Evolutionary conservation across 2,329 filamentous ascomycete genomes (phyloP).

Genomic region (Venturia oleaginea): DNA sequence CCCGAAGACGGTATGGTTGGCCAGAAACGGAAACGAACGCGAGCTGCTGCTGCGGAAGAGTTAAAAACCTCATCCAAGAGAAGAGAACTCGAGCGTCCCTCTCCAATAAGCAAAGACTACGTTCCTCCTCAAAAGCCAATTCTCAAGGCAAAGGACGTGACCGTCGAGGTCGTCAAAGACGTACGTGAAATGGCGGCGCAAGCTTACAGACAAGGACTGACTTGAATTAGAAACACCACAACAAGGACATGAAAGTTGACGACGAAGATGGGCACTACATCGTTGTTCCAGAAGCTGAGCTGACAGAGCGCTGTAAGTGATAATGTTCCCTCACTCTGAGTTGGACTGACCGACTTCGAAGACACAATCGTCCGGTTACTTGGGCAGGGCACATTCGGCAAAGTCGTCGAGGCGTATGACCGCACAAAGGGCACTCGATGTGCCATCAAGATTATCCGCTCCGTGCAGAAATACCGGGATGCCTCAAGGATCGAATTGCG

Average conservation of each 20-base stretch:
- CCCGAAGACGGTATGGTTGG: constrained; percentile 58
- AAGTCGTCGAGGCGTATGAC: constrained; percentile 90
- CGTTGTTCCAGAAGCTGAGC: constrained; percentile 72
- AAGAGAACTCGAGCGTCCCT: constrained; percentile 54
- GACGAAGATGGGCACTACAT: constrained; percentile 98
- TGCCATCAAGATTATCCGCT: constrained; percentile 96
- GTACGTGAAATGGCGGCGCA: constrained; percentile 34
- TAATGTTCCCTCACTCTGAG: background rate
- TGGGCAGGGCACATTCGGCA: constrained; percentile 95
- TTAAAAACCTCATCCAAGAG: constrained; percentile 51
- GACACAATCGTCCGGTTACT: constrained; percentile 84
- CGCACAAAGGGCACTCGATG: constrained; percentile 67
- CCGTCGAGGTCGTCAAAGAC: constrained; percentile 50
- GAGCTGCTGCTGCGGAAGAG: constrained; percentile 73
- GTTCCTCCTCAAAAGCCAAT: constrained; percentile 79
- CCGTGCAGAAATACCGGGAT: constrained; percentile 96
- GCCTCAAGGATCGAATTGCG: constrained; percentile 90
- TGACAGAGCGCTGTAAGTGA: constrained; percentile 81
- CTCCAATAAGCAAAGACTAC: constrained; percentile 61
- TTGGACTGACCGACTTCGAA: constrained; percentile 29
- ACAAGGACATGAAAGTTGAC: constrained; percentile 65
- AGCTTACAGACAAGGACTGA: background rate
- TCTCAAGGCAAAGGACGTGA: constrained; percentile 68
- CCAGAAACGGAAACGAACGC: constrained; percentile 83
- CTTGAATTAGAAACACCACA: constrained; percentile 33